Evolutionary conservation across 2,329 filamentous ascomycete species (phyloP).

Genomic region (Epicoccum sorghinum): DNA sequence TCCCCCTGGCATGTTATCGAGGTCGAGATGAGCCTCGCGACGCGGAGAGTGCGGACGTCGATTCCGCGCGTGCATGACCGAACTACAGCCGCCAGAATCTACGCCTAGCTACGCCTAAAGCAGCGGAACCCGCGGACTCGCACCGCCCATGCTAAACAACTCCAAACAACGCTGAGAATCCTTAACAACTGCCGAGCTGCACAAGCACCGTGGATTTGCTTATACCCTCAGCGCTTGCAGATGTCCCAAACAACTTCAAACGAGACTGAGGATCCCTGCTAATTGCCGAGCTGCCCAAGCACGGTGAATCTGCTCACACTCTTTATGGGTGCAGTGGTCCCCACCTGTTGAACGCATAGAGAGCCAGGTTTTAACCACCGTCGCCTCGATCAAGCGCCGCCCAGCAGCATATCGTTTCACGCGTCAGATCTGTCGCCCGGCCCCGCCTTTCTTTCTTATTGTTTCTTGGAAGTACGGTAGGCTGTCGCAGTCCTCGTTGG

Average conservation of each 20-base stretch:
- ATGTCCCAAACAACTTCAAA: neutral
- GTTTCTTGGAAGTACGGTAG: neutral
- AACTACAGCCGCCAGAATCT: conserved; percentile 15
- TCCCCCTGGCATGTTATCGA: conserved; percentile 20
- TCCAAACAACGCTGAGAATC: conserved; percentile 2
- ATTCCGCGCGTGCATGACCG: conserved; percentile 30
- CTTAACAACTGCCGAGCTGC: conserved; percentile 8
- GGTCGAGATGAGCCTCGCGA: conserved; percentile 21
- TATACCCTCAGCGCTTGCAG: neutral
- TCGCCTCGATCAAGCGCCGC: neutral
- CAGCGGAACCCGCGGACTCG: conserved; percentile 16
- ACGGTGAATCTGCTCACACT: neutral
- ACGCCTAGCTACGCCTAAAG: conserved; percentile 13
- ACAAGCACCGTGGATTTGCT: neutral
- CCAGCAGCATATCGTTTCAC: conserved; percentile 4
- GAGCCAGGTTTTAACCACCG: neutral
- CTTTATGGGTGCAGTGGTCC: neutral
- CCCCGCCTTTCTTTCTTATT: neutral
- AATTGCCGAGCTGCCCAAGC: conserved; percentile 1
- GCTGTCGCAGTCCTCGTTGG: neutral
- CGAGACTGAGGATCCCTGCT: conserved; percentile 1
- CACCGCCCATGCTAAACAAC: conserved; percentile 6
- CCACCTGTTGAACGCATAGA: neutral
- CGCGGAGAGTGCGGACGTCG: conserved; percentile 18
- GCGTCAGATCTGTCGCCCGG: conserved; percentile 1